These are phyloP conservation scores for Phalaenopsis equestris DNA, from an alignment of 106 monocot species.

Conservation along the genomic window DNA sequence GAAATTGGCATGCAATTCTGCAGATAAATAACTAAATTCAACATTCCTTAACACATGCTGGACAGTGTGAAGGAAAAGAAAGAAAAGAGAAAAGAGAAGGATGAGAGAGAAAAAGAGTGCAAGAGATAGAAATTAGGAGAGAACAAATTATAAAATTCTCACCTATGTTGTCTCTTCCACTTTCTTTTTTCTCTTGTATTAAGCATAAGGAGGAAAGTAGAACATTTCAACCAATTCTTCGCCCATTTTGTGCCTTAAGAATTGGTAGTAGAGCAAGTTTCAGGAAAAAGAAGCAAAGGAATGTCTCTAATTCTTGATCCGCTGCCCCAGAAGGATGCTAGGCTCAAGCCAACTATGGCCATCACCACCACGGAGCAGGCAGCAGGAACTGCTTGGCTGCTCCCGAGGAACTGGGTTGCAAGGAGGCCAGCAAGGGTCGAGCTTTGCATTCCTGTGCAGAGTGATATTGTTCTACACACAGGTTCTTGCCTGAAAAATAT, in stretches of 20 bases:
- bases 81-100: not conserved
- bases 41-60: not conserved
- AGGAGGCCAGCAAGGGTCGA: slow-evolving; percentile 96
- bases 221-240: not conserved
- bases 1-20: not conserved
- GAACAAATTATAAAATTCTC: no score
- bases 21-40: not conserved
- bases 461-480: slow-evolving; percentile 68
- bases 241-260: not conserved
- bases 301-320: slow-evolving; percentile 74
- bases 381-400: slow-evolving; percentile 90
- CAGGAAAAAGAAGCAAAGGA: not conserved
- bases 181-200: no score
- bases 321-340: slow-evolving; percentile 92
- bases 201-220: not conserved
- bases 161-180: not conserved
- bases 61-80: not conserved
- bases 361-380: slow-evolving; percentile 92
- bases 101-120: not conserved
- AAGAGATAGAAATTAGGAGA: not conserved
- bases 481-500: slow-evolving; percentile 57
- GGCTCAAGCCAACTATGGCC: slow-evolving; percentile 79
- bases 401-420: slow-evolving; percentile 87
- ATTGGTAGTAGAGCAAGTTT: not conserved
- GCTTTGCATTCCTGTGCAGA: slow-evolving; percentile 99